phyloP scores from a whole-genome alignment of 495 filamentous ascomycete genomes.

The Hyaloscypha finlandica region DNA sequence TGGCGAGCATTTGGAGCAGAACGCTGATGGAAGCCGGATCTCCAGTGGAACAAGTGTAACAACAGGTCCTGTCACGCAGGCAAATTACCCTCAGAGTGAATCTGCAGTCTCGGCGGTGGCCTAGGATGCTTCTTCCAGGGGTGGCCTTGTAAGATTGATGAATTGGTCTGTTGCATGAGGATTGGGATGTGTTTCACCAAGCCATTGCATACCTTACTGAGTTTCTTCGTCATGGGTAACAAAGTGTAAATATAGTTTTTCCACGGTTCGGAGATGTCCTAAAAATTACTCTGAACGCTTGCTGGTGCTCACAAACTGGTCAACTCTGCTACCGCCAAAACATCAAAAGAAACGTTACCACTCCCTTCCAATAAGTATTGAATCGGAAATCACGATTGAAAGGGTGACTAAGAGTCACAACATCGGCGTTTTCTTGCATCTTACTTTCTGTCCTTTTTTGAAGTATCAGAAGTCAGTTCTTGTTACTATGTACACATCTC shows the following conservation, averaged over 20 bases:
- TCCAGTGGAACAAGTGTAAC: constrained; percentile 29
- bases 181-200: background rate
- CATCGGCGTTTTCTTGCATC: too few relatives aligned
- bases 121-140: background rate
- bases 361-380: too few relatives aligned
- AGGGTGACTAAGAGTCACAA: too few relatives aligned
- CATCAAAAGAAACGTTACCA: too few relatives aligned
- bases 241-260: background rate
- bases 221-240: background rate
- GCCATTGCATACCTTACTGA: background rate
- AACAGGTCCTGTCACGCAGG: constrained; percentile 11
- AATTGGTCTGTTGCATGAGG: background rate
- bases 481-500: too few relatives aligned
- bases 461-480: too few relatives aligned
- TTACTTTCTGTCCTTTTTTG: too few relatives aligned
- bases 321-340: too few relatives aligned
- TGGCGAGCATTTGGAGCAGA: constrained; percentile 6
- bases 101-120: background rate
- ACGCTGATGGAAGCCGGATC: constrained; percentile 24
- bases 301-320: too few relatives aligned
- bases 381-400: too few relatives aligned
- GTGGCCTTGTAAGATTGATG: background rate
- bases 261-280: background rate
- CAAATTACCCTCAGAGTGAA: constrained; percentile 21
- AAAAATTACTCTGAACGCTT: too few relatives aligned